Conservation (phyloP, 768 basidiomycete genomes). For the Boletus pseudo-olivaceus region DNA sequence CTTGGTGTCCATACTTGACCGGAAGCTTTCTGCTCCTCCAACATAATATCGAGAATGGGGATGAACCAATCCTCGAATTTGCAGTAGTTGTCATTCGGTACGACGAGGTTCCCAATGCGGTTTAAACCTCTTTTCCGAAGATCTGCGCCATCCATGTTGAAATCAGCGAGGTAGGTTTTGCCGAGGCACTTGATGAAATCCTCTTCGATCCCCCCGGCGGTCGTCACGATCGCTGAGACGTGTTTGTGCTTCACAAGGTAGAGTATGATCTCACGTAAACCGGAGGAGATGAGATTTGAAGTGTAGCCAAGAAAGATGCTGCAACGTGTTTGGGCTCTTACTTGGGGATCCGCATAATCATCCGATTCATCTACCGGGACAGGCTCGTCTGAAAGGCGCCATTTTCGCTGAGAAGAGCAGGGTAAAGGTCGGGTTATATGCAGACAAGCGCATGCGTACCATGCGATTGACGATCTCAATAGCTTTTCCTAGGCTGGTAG, state of each 20-base stretch:
- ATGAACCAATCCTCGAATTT: constrained; percentile 99
- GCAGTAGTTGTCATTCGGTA: constrained; percentile 99
- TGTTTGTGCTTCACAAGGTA: constrained; percentile 93
- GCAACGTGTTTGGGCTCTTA: constrained; percentile 71
- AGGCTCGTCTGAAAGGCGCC: constrained; percentile 87
- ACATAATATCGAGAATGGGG: constrained; percentile 88
- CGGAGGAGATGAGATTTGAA: constrained; percentile 97
- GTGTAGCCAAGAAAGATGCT: constrained; percentile 97
- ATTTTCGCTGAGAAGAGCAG: constrained; percentile 57
- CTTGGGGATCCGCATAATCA: constrained; percentile 51
- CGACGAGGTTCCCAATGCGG: constrained; percentile 91
- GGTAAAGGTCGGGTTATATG: not conserved
- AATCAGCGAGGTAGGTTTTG: constrained; percentile 93
- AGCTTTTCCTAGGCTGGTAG: constrained; percentile 85
- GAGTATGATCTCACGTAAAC: constrained; percentile 87
- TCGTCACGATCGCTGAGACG: constrained; percentile 87
- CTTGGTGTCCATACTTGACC: constrained; percentile 90
- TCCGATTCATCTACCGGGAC: constrained; percentile 67
- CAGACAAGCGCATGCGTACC: constrained; percentile 43
- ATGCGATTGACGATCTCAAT: constrained; percentile 91
- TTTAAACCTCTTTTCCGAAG: constrained; percentile 91
- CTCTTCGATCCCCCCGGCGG: constrained; percentile 97
- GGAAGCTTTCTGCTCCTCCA: constrained; percentile 75
- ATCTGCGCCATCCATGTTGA: constrained; percentile 86
- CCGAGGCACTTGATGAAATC: constrained; percentile 99